Conservation (phyloP, 78 protist species). For the Tieghemostelium lacteum region DNA sequence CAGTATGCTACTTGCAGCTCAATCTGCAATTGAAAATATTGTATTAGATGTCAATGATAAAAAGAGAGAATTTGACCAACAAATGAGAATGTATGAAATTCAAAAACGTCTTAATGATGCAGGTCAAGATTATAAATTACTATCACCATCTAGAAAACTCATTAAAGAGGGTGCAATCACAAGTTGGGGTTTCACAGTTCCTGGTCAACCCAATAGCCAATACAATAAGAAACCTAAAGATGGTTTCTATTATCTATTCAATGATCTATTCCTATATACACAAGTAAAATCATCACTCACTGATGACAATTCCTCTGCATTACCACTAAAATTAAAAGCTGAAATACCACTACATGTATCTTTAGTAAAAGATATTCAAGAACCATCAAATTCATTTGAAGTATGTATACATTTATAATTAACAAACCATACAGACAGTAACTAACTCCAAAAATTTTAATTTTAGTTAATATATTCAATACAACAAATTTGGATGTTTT, state of each 20-base stretch:
- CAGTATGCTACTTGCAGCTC: slow-evolving; percentile 38
- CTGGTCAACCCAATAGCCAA: background rate
- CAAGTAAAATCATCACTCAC: background rate
- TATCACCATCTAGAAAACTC: slow-evolving; percentile 64
- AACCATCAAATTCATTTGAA: slow-evolving; percentile 10
- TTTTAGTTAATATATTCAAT: background rate
- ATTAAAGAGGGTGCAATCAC: slow-evolving; percentile 35
- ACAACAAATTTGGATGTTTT: slow-evolving; percentile 40
- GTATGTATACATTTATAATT: background rate
- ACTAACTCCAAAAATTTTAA: too few species aligned
- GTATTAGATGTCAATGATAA: slow-evolving; percentile 69
- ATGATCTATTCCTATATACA: slow-evolving; percentile 52
- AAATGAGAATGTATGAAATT: slow-evolving; percentile 57
- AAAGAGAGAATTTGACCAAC: slow-evolving; percentile 77
- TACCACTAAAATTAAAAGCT: slow-evolving; percentile 36
- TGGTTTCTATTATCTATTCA: slow-evolving; percentile 56
- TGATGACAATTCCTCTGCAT: background rate
- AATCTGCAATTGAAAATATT: slow-evolving; percentile 60
- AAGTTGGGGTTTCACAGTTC: slow-evolving; percentile 22
- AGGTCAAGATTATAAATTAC: slow-evolving; percentile 16
- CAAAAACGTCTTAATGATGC: slow-evolving; percentile 30
- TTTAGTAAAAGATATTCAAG: background rate
- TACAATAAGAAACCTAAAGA: slow-evolving; percentile 53
- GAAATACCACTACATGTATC: slow-evolving; percentile 29
- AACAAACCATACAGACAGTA: background rate